Evolutionary conservation across 306 rosid species (phyloP).

Genomic region (Amphicarpaea edgeworthii): DNA sequence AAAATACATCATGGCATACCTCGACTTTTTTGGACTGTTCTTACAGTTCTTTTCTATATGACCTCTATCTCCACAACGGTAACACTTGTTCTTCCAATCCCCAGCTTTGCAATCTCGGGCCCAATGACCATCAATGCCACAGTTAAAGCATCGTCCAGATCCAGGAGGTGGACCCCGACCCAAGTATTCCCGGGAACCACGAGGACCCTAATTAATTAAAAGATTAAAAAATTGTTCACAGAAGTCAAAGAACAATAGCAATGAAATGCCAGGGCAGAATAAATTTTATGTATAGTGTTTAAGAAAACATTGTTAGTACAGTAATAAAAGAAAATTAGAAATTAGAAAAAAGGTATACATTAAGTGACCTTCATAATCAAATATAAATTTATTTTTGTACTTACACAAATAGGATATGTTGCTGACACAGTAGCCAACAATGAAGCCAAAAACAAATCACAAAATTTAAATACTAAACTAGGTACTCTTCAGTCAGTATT

Average conservation of each 20-base stretch:
- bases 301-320: background rate
- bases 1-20: slow-evolving; percentile 43
- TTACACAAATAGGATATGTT: no score
- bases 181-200: slow-evolving; percentile 76
- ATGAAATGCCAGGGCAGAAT: background rate
- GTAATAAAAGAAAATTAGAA: background rate
- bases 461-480: background rate
- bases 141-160: slow-evolving; percentile 89
- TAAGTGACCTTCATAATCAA: no score
- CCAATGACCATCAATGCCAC: slow-evolving; percentile 92
- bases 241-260: background rate
- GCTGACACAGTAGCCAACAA: no score
- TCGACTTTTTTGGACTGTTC: slow-evolving; percentile 79
- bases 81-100: slow-evolving; percentile 90
- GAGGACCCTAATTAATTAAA: slow-evolving; percentile 61
- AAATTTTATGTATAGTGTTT: background rate
- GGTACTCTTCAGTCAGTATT: background rate
- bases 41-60: slow-evolving; percentile 83
- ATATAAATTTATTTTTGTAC: no score
- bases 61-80: slow-evolving; percentile 92
- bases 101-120: slow-evolving; percentile 92
- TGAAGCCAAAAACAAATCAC: background rate
- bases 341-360: no score
- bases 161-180: slow-evolving; percentile 93
- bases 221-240: background rate